phyloP scores from a whole-genome alignment of 805 yeast species.

The Saccharomycopsis sp. region DNA sequence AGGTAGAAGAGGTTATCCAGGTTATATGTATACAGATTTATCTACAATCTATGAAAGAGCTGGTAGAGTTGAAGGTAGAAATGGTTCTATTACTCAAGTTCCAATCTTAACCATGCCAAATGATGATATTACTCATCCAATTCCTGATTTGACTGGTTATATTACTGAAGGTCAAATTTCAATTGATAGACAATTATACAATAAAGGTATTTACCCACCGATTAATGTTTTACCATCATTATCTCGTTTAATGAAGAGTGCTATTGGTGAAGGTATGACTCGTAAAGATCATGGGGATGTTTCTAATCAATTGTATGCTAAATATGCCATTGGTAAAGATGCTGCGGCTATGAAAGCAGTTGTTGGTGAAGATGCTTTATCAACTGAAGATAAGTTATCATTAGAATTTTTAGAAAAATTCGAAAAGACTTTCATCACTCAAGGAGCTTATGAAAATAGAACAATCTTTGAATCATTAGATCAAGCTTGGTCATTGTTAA shows the following conservation, averaged over 20 bases:
- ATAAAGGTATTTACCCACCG: slow-evolving; percentile 98
- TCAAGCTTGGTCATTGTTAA: slow-evolving; percentile 94
- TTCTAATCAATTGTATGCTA: slow-evolving; percentile 96
- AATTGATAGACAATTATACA: slow-evolving; percentile 90
- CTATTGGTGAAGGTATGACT: slow-evolving; percentile 99
- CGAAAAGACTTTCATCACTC: slow-evolving; percentile 89
- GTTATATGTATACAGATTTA: slow-evolving; percentile 99
- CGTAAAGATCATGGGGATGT: slow-evolving; percentile 99
- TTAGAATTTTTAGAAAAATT: slow-evolving; percentile 96
- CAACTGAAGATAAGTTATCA: slow-evolving; percentile 94
- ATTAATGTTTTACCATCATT: slow-evolving; percentile 96
- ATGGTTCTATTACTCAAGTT: slow-evolving; percentile 97
- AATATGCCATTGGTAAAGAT: slow-evolving; percentile 98
- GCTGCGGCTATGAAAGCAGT: slow-evolving; percentile 99
- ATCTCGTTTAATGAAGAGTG: slow-evolving; percentile 97
- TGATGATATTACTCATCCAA: slow-evolving; percentile 99
- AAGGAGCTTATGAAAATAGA: slow-evolving; percentile 97
- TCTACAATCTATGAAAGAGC: slow-evolving; percentile 99
- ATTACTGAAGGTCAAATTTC: slow-evolving; percentile 99
- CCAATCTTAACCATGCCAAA: slow-evolving; percentile 99
- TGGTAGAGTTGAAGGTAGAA: slow-evolving; percentile 99
- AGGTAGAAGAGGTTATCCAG: slow-evolving; percentile 99
- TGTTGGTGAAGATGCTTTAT: slow-evolving; percentile 98
- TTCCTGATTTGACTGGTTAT: slow-evolving; percentile 99
- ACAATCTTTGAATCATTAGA: slow-evolving; percentile 90